These are phyloP conservation scores for Thalassiosira mediterranea DNA, from an alignment of 352 stramenopile species.

Conservation along the genomic window DNA sequence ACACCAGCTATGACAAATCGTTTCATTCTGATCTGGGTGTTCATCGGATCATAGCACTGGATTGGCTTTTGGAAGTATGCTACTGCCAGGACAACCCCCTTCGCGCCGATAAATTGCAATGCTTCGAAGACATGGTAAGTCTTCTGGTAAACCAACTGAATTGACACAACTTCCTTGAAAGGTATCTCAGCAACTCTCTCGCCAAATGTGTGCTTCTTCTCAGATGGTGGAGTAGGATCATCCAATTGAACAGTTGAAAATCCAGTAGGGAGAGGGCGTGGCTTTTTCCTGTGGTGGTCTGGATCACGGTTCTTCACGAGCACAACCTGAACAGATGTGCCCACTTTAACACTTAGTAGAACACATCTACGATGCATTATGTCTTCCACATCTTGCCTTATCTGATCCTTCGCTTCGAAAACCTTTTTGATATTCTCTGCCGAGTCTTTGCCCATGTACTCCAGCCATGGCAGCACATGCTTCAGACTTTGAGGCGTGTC, in stretches of 20 bases:
- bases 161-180: too few species aligned
- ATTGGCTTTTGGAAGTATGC: not conserved
- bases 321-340: not conserved
- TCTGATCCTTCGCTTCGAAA: not conserved
- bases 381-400: constrained; percentile 8
- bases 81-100: not conserved
- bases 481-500: constrained; percentile 10
- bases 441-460: constrained; percentile 12
- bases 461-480: constrained; percentile 2
- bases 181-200: not conserved
- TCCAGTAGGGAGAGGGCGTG: not conserved
- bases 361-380: constrained; percentile 9
- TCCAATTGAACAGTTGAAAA: too few species aligned
- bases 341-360: not conserved
- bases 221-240: not conserved
- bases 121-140: not conserved
- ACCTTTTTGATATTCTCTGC: not conserved
- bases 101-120: not conserved
- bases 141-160: not conserved
- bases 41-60: not conserved
- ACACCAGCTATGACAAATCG: constrained; percentile 7
- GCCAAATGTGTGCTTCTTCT: not conserved
- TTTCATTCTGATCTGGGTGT: not conserved
- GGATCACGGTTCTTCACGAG: too few species aligned
- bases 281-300: too few species aligned